Conservation (phyloP, 2,329 filamentous ascomycete species). For the Cladosporium austrohemisphaericum region DNA sequence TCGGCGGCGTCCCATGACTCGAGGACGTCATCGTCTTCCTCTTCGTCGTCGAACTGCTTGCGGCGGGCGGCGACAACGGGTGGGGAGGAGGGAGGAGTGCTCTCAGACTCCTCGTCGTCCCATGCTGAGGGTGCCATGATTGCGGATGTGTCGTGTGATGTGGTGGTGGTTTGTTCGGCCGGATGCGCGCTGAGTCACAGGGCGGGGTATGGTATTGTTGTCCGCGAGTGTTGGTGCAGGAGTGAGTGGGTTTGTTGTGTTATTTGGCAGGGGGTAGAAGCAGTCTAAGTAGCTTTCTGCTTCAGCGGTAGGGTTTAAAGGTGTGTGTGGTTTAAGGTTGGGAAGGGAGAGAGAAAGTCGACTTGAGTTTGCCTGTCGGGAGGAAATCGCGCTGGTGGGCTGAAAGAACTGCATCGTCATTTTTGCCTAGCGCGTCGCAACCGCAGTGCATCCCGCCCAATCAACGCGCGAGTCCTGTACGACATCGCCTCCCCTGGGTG, state of each 20-base stretch:
- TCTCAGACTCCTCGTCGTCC: constrained; percentile 55
- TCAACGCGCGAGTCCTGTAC: neutral
- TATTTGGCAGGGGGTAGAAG: neutral
- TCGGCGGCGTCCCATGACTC: constrained; percentile 97
- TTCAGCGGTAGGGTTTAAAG: neutral
- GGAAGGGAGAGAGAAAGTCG: neutral
- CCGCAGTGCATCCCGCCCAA: too few relatives aligned
- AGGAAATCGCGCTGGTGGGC: neutral
- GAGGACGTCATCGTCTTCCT: constrained; percentile 81
- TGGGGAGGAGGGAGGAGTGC: constrained; percentile 47
- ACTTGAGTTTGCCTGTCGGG: neutral
- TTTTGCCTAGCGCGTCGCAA: too few relatives aligned
- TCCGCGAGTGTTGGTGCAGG: neutral
- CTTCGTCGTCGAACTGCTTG: constrained; percentile 80
- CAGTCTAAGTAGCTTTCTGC: too few relatives aligned
- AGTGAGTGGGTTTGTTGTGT: neutral
- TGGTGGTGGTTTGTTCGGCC: neutral
- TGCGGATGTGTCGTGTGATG: constrained; percentile 23
- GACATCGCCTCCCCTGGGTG: neutral
- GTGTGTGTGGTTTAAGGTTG: neutral
- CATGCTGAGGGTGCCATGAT: constrained; percentile 33
- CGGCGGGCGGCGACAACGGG: constrained; percentile 39
- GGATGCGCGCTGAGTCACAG: constrained; percentile 12
- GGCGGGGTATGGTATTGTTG: constrained; percentile 8
- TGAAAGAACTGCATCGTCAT: neutral